Evolutionary conservation across 1,139 yeast species (phyloP).

Genomic region (Komagataea norvegica): DNA sequence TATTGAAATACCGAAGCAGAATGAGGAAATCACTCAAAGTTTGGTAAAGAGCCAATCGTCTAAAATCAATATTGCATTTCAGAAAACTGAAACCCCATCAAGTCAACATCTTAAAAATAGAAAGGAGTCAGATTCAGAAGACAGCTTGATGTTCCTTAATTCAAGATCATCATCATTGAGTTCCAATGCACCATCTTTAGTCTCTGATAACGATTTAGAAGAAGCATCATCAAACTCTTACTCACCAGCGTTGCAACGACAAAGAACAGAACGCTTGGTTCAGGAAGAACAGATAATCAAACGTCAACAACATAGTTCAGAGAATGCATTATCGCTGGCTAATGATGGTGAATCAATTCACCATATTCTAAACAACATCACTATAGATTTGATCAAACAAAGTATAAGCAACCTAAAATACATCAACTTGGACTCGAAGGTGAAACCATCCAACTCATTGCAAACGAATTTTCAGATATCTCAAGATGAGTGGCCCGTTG

Average conservation of each 20-base stretch:
- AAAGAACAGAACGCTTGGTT: too few relatives aligned
- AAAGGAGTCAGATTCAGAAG: background rate
- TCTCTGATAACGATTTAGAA: constrained; percentile 10
- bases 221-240: too few relatives aligned
- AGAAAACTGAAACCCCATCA: too few relatives aligned
- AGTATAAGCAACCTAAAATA: constrained; percentile 22
- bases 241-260: too few relatives aligned
- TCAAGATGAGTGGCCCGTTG: too few relatives aligned
- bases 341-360: constrained; percentile 24
- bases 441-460: too few relatives aligned
- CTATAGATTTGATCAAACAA: constrained; percentile 22
- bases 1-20: constrained; percentile 1
- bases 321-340: constrained; percentile 19
- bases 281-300: too few relatives aligned
- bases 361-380: constrained; percentile 17
- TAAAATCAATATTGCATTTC: background rate
- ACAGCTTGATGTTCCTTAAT: background rate
- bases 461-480: too few relatives aligned
- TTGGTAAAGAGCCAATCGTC: background rate
- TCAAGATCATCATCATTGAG: constrained; percentile 12
- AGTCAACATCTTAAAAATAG: too few relatives aligned
- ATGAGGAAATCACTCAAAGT: background rate
- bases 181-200: constrained; percentile 10
- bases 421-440: constrained; percentile 17
- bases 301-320: too few relatives aligned